Conservation (phyloP, 208 protist species). For the Acanthamoeba sp. region DNA sequence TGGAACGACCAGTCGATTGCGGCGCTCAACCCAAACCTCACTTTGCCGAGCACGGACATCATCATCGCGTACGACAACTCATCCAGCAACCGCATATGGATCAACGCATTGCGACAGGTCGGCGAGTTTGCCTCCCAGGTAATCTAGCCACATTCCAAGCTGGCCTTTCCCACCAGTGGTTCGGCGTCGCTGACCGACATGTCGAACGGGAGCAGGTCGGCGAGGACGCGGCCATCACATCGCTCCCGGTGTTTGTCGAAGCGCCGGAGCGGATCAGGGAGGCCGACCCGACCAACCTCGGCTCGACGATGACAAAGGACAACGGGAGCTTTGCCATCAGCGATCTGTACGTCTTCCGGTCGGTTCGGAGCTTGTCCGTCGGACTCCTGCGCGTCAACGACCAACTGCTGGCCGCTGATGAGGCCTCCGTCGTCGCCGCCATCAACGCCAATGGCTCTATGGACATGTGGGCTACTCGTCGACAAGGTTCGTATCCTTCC, state of each 20-base stretch:
- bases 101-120: neutral
- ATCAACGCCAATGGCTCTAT: too few relatives aligned
- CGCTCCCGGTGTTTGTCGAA: neutral
- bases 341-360: neutral
- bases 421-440: neutral
- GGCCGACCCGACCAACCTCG: neutral
- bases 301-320: neutral
- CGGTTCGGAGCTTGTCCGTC: neutral
- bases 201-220: neutral
- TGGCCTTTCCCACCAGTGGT: too few relatives aligned
- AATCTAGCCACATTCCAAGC: neutral
- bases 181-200: too few relatives aligned
- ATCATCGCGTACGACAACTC: neutral
- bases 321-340: neutral
- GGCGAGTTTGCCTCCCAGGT: neutral
- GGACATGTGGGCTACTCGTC: neutral
- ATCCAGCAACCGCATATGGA: neutral
- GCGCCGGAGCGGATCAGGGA: neutral
- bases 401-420: neutral
- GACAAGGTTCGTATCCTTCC: neutral
- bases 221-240: neutral
- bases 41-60: neutral
- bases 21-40: neutral
- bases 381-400: neutral
- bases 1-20: neutral